Conservation (phyloP, 345 rosid species). For the Tarenaya hassleriana region DNA sequence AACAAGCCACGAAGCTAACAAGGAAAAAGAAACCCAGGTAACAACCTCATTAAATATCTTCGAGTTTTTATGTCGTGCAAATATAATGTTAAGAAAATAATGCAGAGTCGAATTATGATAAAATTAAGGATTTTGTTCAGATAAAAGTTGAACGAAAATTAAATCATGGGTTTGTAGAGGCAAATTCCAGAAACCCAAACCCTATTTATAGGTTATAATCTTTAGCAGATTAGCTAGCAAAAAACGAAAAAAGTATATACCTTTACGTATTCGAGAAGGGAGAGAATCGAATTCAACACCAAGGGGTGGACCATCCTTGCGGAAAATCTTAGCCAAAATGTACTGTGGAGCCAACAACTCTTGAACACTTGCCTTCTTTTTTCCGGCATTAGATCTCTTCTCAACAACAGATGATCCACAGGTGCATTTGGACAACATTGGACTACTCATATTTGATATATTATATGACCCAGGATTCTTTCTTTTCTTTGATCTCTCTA, state of each 20-base stretch:
- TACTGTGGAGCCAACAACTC: slow-evolving; percentile 47
- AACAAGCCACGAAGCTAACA: slow-evolving; percentile 40
- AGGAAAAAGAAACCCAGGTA: slow-evolving; percentile 16
- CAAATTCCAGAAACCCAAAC: slow-evolving; percentile 8
- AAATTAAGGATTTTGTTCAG: not conserved
- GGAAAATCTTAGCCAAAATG: slow-evolving; percentile 64
- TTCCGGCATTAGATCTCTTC: slow-evolving; percentile 24
- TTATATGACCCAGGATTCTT: slow-evolving; percentile 7
- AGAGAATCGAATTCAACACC: slow-evolving; percentile 63
- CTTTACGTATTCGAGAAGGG: slow-evolving; percentile 33
- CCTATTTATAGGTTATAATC: slow-evolving; percentile 1
- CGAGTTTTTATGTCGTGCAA: slow-evolving; percentile 1
- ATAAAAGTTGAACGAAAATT: not conserved
- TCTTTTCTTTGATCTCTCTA: slow-evolving; percentile 16
- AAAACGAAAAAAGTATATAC: slow-evolving; percentile 2
- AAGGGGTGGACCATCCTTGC: slow-evolving; percentile 92
- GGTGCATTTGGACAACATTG: slow-evolving; percentile 26
- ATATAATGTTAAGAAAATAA: slow-evolving; percentile 1
- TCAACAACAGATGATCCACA: slow-evolving; percentile 17
- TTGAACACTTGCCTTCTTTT: slow-evolving; percentile 31
- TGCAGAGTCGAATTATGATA: not conserved
- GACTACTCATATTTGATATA: slow-evolving; percentile 14
- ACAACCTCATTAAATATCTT: not conserved
- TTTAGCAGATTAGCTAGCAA: not conserved
- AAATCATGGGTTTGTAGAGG: not conserved